Percentiles rank a stretch among this genome's conserved stretches.
These are phyloP conservation scores for Sequoia sempervirens DNA, from an alignment of 75 land plant species.

Conservation along the genomic window DNA sequence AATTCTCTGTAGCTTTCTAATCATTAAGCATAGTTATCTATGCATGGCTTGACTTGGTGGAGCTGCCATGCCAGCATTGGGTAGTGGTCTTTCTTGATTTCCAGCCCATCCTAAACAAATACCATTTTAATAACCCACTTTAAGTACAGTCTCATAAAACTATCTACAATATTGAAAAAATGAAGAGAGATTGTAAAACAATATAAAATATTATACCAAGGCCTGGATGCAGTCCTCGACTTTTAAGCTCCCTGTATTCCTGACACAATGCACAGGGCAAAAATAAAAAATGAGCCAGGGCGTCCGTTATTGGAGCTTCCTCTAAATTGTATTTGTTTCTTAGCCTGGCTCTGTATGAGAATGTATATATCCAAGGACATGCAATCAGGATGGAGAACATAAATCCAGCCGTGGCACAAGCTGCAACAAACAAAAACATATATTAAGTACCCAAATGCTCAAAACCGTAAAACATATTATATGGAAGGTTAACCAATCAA, in stretches of 20 bases:
- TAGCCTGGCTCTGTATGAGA: slow-evolving; percentile 31
- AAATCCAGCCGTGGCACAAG: slow-evolving; percentile 16
- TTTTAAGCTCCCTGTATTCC: slow-evolving; percentile 49
- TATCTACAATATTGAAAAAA: background rate
- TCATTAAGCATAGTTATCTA: background rate
- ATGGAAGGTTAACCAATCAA: too few relatives aligned
- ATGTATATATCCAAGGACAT: slow-evolving; percentile 20
- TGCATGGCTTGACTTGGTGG: background rate
- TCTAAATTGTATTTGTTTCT: slow-evolving; percentile 24
- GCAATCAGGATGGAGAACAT: slow-evolving; percentile 15
- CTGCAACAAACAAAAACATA: slow-evolving; percentile 12
- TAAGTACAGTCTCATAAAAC: background rate
- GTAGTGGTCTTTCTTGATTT: background rate
- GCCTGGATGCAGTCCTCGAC: slow-evolving; percentile 33
- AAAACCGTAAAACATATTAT: too few relatives aligned
- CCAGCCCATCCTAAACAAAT: background rate
- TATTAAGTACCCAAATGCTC: too few relatives aligned
- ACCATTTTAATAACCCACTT: background rate
- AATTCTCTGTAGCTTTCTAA: too few relatives aligned
- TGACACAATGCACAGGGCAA: slow-evolving; percentile 52
- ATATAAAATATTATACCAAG: slow-evolving; percentile 17
- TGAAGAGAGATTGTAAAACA: background rate
- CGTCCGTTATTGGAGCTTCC: slow-evolving; percentile 29
- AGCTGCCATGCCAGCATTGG: background rate
- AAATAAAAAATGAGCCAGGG: slow-evolving; percentile 31